A percentile compares a stretch with the other conserved stretches of the same genome.
Conservation (phyloP, 192 early-diverging fungal genomes). For the Thamnidium elegans region DNA sequence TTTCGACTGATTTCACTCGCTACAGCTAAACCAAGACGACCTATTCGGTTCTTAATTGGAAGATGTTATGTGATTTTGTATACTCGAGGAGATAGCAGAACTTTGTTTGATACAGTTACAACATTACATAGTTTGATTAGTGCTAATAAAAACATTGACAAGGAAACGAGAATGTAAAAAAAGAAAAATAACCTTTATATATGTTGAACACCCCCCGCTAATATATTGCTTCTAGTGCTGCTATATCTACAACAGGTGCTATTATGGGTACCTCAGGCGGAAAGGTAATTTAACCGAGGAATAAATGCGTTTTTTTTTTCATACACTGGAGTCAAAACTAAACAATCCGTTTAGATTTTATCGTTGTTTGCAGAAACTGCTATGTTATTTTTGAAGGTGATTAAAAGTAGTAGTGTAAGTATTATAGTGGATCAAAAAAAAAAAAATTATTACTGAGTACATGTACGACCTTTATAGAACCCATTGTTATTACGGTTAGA, state of each 20-base stretch:
- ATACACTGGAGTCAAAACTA: not conserved
- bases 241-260: conserved; percentile 71
- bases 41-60: conserved; percentile 68
- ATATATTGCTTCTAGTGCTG: conserved; percentile 49
- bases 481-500: conserved; percentile 64
- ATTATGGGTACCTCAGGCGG: conserved; percentile 74
- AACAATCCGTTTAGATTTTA: conserved; percentile 42
- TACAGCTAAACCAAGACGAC: conserved; percentile 59
- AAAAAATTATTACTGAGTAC: not conserved
- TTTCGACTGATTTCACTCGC: conserved; percentile 65
- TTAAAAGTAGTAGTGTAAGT: conserved; percentile 64
- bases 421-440: conserved; percentile 20
- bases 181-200: not conserved
- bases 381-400: conserved; percentile 58
- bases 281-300: conserved; percentile 46
- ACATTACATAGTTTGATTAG: conserved; percentile 56
- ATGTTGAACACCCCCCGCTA: not conserved
- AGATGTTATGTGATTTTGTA: conserved; percentile 69
- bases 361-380: conserved; percentile 68
- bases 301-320: not conserved
- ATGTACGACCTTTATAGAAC: conserved; percentile 24
- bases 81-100: conserved; percentile 69
- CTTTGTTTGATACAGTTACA: conserved; percentile 75
- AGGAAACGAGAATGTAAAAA: conserved; percentile 63
- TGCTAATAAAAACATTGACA: conserved; percentile 58